phyloP scores from a whole-genome alignment of 768 basidiomycete genomes.

The Sarcomyxa edulis region DNA sequence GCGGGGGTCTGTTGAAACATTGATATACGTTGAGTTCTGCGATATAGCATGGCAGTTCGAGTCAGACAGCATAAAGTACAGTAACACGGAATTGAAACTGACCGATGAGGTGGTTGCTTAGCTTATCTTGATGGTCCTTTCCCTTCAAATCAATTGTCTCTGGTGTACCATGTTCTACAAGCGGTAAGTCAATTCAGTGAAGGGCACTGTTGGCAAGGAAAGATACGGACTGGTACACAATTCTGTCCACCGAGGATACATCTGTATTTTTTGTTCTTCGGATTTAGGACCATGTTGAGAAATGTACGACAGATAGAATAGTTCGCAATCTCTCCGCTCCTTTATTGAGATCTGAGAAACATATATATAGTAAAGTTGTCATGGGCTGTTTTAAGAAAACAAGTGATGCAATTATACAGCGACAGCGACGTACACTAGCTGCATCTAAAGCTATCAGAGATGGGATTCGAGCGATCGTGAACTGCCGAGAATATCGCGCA shows the following conservation, averaged over 20 bases:
- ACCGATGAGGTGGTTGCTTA: constrained; percentile 63
- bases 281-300: constrained; percentile 37
- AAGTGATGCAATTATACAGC: too few species aligned
- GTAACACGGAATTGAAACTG: constrained; percentile 12
- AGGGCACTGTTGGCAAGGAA: constrained; percentile 2
- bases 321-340: constrained; percentile 76
- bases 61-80: not conserved
- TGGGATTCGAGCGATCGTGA: constrained; percentile 66
- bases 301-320: constrained; percentile 74
- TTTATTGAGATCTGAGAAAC: constrained; percentile 53
- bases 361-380: not conserved
- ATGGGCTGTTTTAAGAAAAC: constrained; percentile 2
- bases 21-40: constrained; percentile 11
- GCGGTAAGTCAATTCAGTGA: constrained; percentile 2
- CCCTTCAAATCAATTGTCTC: constrained; percentile 25
- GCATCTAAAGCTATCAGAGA: constrained; percentile 60
- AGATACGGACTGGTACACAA: constrained; percentile 55
- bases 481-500: constrained; percentile 43
- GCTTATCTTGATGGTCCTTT: constrained; percentile 37
- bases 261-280: constrained; percentile 34
- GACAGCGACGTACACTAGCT: constrained; percentile 40
- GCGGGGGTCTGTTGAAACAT: constrained; percentile 7
- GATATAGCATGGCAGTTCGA: not conserved
- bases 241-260: constrained; percentile 61
- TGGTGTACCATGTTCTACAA: constrained; percentile 55